These are phyloP conservation scores for Flaveria bidentis DNA, from an alignment of 129 eudicot genomes.

Conservation along the genomic window DNA sequence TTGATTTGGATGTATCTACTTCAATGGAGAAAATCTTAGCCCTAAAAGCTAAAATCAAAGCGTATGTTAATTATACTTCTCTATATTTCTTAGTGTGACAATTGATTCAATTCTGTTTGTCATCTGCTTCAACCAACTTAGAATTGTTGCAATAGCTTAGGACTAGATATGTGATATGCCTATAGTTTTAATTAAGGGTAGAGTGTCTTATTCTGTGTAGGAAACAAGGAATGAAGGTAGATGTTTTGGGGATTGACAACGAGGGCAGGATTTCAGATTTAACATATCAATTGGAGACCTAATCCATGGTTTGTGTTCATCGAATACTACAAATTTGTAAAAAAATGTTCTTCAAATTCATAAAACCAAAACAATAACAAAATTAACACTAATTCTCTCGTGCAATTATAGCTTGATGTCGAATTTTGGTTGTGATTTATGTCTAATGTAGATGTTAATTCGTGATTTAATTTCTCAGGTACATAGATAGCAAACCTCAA, in stretches of 20 bases:
- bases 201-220: slow-evolving; percentile 37
- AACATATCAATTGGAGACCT: slow-evolving; percentile 38
- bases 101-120: neutral
- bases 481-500: slow-evolving; percentile 64
- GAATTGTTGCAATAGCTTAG: slow-evolving; percentile 16
- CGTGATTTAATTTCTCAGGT: slow-evolving; percentile 40
- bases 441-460: neutral
- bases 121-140: slow-evolving; percentile 19
- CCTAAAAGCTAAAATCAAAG: slow-evolving; percentile 55
- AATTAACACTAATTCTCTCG: slow-evolving; percentile 14
- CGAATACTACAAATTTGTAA: neutral
- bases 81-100: slow-evolving; percentile 3
- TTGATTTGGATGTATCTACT: slow-evolving; percentile 65
- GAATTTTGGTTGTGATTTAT: slow-evolving; percentile 16
- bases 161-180: slow-evolving; percentile 20
- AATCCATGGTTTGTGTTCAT: slow-evolving; percentile 24
- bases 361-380: neutral
- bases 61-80: slow-evolving; percentile 42
- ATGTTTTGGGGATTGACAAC: slow-evolving; percentile 42
- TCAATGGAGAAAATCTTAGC: slow-evolving; percentile 53
- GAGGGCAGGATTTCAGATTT: slow-evolving; percentile 39
- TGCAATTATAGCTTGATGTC: slow-evolving; percentile 7
- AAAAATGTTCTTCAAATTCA: neutral
- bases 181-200: slow-evolving; percentile 22
- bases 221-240: slow-evolving; percentile 44